Evolutionary conservation across 2,329 filamentous ascomycete genomes (phyloP).

Genomic region (Microcera coccophila): DNA sequence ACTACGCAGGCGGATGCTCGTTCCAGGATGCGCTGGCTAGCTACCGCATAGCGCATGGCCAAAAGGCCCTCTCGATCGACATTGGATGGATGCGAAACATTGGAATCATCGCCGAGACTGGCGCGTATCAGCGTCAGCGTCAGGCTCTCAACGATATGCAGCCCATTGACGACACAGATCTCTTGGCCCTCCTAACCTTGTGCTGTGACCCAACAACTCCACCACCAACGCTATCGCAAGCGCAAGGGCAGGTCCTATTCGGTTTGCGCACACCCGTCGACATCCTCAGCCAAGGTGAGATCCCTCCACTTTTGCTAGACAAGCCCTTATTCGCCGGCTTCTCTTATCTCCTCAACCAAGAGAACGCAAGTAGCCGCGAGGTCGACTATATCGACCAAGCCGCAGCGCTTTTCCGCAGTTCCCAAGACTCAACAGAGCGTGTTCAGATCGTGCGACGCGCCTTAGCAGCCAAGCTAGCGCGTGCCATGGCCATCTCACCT

Average conservation of each 20-base stretch:
- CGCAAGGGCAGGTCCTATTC: slow-evolving; percentile 11
- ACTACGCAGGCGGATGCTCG: slow-evolving; percentile 36
- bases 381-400: background rate
- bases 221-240: background rate
- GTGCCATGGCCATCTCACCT: slow-evolving; percentile 29
- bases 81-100: slow-evolving; percentile 21
- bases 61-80: slow-evolving; percentile 9
- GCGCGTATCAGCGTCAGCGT: slow-evolving; percentile 1
- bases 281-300: slow-evolving; percentile 8
- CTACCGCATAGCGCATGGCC: slow-evolving; percentile 7
- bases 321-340: background rate
- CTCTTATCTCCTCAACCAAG: background rate
- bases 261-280: slow-evolving; percentile 19
- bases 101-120: slow-evolving; percentile 23
- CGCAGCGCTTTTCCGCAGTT: background rate
- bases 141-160: slow-evolving; percentile 1
- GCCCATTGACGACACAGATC: slow-evolving; percentile 6
- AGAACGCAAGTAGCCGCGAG: background rate
- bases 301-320: slow-evolving; percentile 8
- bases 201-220: background rate
- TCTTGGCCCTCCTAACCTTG: slow-evolving; percentile 1
- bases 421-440: background rate
- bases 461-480: slow-evolving; percentile 28
- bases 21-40: slow-evolving; percentile 29
- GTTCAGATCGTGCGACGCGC: slow-evolving; percentile 12